A percentile compares a stretch with the other conserved stretches of the same genome.
Evolutionary conservation across 2,329 filamentous ascomycete genomes (phyloP).

Genomic region (Remersonia thermophila): DNA sequence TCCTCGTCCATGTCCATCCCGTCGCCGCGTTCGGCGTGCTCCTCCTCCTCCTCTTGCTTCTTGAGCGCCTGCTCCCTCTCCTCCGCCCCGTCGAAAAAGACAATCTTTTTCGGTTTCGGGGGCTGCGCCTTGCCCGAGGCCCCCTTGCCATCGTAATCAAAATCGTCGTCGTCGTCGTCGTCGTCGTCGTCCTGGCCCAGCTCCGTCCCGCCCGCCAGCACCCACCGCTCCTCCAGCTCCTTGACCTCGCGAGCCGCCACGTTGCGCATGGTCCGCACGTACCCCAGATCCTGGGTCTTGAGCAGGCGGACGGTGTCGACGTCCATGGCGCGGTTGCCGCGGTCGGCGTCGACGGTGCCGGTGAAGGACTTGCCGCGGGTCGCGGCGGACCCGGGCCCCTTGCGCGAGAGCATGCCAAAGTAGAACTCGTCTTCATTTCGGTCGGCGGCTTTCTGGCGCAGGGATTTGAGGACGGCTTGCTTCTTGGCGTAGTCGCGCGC

Average conservation of each 20-base stretch:
- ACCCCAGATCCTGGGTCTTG: conserved; percentile 58
- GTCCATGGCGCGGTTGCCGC: conserved; percentile 43
- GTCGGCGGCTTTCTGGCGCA: conserved; percentile 49
- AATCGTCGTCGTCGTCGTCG: conserved; percentile 16
- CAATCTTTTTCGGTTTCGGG: conserved; percentile 32
- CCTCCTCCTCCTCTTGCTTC: conserved; percentile 25
- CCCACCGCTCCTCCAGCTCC: conserved; percentile 40
- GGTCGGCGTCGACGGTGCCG: conserved; percentile 44
- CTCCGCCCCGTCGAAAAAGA: conserved; percentile 34
- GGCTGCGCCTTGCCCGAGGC: conserved; percentile 3
- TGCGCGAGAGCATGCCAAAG: conserved; percentile 54
- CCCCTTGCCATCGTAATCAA: conserved; percentile 9
- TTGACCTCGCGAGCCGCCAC: conserved; percentile 46
- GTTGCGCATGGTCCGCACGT: conserved; percentile 50
- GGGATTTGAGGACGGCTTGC: conserved; percentile 44
- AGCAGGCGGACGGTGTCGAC: conserved; percentile 48
- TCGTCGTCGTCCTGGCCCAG: conserved; percentile 20
- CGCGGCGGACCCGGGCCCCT: conserved; percentile 39
- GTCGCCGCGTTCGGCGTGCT: conserved; percentile 26
- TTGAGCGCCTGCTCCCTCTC: conserved; percentile 22
- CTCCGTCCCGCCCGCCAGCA: conserved; percentile 29
- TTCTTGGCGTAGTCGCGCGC: conserved; percentile 56
- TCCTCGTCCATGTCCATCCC: conserved; percentile 16
- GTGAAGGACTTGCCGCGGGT: conserved; percentile 36
- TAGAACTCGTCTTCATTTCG: conserved; percentile 65